These are phyloP conservation scores for Leccinum sublutescens DNA, from an alignment of 768 basidiomycete species.

Conservation along the genomic window DNA sequence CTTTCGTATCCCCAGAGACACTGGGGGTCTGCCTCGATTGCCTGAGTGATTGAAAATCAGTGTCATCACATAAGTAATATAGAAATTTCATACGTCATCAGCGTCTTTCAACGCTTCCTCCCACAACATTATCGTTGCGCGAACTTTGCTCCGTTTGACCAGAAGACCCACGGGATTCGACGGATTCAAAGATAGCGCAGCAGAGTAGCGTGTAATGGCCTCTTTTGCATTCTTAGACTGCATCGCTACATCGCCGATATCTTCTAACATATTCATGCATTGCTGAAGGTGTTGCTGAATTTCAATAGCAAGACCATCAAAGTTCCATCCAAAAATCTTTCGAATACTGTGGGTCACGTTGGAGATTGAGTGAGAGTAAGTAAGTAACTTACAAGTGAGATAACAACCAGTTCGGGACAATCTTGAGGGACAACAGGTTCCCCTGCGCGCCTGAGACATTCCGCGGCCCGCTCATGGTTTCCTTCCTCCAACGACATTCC, in stretches of 20 bases:
- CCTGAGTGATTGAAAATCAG: neutral
- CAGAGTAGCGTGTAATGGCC: neutral
- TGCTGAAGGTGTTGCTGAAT: neutral
- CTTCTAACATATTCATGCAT: neutral
- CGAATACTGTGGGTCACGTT: too few relatives aligned
- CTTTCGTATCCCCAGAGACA: neutral
- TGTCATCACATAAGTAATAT: too few relatives aligned
- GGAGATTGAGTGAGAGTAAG: too few relatives aligned
- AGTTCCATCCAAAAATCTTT: conserved; percentile 13
- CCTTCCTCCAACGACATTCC: too few relatives aligned
- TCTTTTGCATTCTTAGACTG: neutral
- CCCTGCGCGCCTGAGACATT: too few relatives aligned
- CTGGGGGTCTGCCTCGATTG: neutral
- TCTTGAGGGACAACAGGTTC: too few relatives aligned
- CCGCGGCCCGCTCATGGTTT: too few relatives aligned
- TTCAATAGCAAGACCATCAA: neutral
- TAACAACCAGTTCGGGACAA: too few relatives aligned
- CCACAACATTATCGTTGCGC: neutral
- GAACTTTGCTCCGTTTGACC: conserved; percentile 6
- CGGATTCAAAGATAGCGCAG: neutral
- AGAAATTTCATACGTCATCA: too few relatives aligned
- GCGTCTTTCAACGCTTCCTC: conserved; percentile 7
- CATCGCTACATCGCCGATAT: neutral
- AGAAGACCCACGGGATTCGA: neutral
- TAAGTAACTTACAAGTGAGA: too few relatives aligned